Evolutionary conservation across 2,329 filamentous ascomycete genomes (phyloP).

Genomic region (Stagonosporopsis vannaccii): DNA sequence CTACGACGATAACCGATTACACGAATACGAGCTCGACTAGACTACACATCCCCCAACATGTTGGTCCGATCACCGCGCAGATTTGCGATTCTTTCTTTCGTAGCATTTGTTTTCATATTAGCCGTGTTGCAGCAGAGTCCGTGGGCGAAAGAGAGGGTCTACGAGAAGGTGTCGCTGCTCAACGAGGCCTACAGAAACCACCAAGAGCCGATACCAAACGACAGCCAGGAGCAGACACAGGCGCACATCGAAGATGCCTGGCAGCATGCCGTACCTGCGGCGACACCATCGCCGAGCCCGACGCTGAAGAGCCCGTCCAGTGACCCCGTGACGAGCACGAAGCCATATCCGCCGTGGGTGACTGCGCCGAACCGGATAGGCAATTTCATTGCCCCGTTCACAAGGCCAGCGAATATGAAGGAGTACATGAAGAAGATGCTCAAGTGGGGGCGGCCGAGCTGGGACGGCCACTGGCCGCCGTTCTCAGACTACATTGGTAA

Average conservation of each 20-base stretch:
- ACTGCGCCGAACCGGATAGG: constrained; percentile 27
- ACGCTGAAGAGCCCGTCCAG: constrained; percentile 17
- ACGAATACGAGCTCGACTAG: constrained; percentile 31
- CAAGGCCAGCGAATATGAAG: constrained; percentile 35
- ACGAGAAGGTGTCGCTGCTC: constrained; percentile 38
- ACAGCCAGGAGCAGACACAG: constrained; percentile 20
- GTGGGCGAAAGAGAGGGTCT: constrained; percentile 34
- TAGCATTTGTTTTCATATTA: constrained; percentile 45
- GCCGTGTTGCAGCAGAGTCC: constrained; percentile 39
- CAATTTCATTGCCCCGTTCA: constrained; percentile 24
- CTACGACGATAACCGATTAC: constrained; percentile 20
- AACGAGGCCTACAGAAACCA: constrained; percentile 18
- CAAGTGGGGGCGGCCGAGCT: constrained; percentile 50
- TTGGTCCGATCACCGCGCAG: constrained; percentile 48
- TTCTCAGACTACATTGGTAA: constrained; percentile 52
- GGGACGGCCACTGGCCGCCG: constrained; percentile 54
- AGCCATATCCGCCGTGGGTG: constrained; percentile 35
- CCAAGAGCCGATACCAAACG: constrained; percentile 22
- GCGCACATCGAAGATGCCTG: constrained; percentile 31
- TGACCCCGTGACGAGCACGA: constrained; percentile 16
- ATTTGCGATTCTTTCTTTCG: constrained; percentile 46
- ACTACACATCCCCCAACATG: constrained; percentile 32
- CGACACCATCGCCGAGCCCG: constrained; percentile 4
- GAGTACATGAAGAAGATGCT: constrained; percentile 53
- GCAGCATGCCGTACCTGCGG: constrained; percentile 28